A percentile compares a stretch with the other conserved stretches of the same genome.
Conservation (phyloP, 2,329 filamentous ascomycete species). For the Arthrobotrys megalospora region DNA sequence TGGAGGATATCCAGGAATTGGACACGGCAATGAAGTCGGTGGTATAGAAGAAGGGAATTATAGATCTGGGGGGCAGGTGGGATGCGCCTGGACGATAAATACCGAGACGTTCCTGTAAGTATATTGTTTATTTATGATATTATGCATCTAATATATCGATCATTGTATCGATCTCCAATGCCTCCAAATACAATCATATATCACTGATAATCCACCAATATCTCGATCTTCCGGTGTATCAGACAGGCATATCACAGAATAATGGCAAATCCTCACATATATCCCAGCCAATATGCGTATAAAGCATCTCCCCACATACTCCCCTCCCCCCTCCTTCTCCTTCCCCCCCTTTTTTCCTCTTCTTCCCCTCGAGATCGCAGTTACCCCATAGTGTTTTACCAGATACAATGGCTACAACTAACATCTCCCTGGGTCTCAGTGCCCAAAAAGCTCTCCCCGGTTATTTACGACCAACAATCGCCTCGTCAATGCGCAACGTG, state of each 20-base stretch:
- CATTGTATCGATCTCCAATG: too few species aligned
- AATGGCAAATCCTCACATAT: not conserved
- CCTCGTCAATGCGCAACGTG: conserved; percentile 11
- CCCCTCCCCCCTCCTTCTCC: not conserved
- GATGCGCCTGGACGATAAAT: too few species aligned
- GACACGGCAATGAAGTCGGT: conserved; percentile 38
- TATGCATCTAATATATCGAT: too few species aligned
- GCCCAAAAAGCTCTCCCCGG: conserved; percentile 13
- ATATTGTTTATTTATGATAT: too few species aligned
- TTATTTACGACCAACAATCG: conserved; percentile 11
- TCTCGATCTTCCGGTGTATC: not conserved
- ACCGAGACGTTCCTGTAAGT: too few species aligned
- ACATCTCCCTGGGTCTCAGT: conserved; percentile 12
- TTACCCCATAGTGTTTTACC: conserved; percentile 1
- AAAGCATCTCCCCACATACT: too few species aligned
- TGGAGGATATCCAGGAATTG: conserved; percentile 34
- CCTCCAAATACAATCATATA: too few species aligned
- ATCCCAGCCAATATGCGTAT: not conserved
- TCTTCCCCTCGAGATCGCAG: conserved; percentile 3
- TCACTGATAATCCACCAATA: not conserved
- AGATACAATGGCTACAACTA: conserved; percentile 15
- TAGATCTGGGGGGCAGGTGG: not conserved
- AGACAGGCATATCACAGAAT: not conserved
- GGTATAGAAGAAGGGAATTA: conserved; percentile 29
- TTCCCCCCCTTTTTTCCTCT: conserved; percentile 5